Evolutionary conservation across 139 green algal genomes (phyloP).

Genomic region (Closterium sp.): DNA sequence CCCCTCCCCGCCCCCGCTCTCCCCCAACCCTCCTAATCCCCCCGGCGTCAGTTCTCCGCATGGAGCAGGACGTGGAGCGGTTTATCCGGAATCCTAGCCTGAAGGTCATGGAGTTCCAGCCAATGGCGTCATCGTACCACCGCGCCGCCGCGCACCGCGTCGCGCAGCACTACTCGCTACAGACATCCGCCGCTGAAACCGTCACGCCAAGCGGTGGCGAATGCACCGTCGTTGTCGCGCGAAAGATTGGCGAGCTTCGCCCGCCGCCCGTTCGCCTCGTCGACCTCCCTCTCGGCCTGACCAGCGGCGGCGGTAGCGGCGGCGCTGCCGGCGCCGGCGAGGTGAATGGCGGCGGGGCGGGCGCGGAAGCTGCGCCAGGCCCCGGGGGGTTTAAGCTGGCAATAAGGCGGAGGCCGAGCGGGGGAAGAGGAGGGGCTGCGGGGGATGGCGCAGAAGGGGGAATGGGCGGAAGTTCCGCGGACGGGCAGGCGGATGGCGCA

Average conservation of each 20-base stretch:
- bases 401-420: slow-evolving; percentile 10
- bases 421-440: not conserved
- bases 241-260: slow-evolving; percentile 33
- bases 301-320: not conserved
- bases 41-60: too few relatives aligned
- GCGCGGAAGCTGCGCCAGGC: not conserved
- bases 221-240: slow-evolving; percentile 13
- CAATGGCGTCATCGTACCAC: slow-evolving; percentile 40
- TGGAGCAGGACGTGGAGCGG: not conserved
- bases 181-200: slow-evolving; percentile 17
- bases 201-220: slow-evolving; percentile 9
- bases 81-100: not conserved
- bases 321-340: not conserved
- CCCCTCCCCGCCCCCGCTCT: not conserved
- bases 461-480: not conserved
- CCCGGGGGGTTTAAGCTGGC: not conserved
- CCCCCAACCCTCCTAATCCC: too few relatives aligned
- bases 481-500: not conserved
- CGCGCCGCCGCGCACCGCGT: slow-evolving; percentile 43
- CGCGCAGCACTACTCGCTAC: slow-evolving; percentile 46
- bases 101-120: slow-evolving; percentile 20
- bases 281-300: slow-evolving; percentile 14
- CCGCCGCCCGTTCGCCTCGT: slow-evolving; percentile 18
- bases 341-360: not conserved
- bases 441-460: not conserved